These are phyloP conservation scores for Populus trichocarpa DNA, from an alignment of 441 rosid genomes.

Conservation along the genomic window DNA sequence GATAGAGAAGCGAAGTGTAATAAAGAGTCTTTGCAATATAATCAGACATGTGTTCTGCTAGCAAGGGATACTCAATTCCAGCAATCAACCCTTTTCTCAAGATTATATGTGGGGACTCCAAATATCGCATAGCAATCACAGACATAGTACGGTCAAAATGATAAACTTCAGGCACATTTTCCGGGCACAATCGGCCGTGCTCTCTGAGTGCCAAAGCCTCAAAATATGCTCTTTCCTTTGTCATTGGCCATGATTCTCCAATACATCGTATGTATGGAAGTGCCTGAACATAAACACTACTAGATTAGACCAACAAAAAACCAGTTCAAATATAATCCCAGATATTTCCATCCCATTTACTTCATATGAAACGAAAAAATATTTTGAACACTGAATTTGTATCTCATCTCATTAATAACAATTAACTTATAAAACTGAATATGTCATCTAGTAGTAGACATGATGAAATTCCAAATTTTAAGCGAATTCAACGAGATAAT, in stretches of 20 bases:
- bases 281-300: constrained; percentile 44
- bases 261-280: constrained; percentile 79
- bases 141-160: constrained; percentile 86
- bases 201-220: constrained; percentile 60
- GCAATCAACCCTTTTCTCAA: constrained; percentile 82
- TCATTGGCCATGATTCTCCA: constrained; percentile 96
- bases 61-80: constrained; percentile 65
- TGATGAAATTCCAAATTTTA: neutral
- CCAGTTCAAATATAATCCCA: neutral
- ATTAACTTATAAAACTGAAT: neutral
- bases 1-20: constrained; percentile 67
- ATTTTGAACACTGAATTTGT: neutral
- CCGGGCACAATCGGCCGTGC: constrained; percentile 57
- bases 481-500: neutral
- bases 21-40: constrained; percentile 80
- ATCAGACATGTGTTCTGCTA: constrained; percentile 69
- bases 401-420: neutral
- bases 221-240: constrained; percentile 81
- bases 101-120: constrained; percentile 84
- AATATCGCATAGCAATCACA: constrained; percentile 84
- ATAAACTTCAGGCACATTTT: constrained; percentile 84
- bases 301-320: neutral
- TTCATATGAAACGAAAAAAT: neutral
- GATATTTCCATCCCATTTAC: neutral
- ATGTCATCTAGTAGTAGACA: neutral